phyloP scores from a whole-genome alignment of 2,329 filamentous ascomycete species.

The Paraphaeosphaeria minitans region DNA sequence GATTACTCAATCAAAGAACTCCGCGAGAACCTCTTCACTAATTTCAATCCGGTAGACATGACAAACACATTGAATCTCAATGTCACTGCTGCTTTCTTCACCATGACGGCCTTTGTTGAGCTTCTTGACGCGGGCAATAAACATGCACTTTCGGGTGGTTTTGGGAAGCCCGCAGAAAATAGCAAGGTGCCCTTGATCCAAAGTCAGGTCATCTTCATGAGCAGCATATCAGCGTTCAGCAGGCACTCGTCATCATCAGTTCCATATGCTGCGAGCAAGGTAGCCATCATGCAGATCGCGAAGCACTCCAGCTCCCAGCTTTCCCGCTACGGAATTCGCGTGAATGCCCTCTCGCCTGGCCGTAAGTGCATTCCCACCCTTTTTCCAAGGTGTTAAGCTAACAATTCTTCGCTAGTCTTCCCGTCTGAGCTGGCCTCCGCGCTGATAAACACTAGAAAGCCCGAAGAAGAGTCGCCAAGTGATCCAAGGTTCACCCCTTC shows the following conservation, averaged over 20 bases:
- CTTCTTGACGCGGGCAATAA: slow-evolving; percentile 49
- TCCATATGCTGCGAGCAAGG: slow-evolving; percentile 45
- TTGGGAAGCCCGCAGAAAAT: slow-evolving; percentile 6
- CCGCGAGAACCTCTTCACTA: slow-evolving; percentile 6
- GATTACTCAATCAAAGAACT: slow-evolving; percentile 1
- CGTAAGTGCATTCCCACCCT: slow-evolving; percentile 9
- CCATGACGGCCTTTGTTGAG: slow-evolving; percentile 47
- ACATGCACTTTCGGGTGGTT: slow-evolving; percentile 7
- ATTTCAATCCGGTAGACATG: slow-evolving; percentile 15
- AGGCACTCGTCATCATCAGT: slow-evolving; percentile 6
- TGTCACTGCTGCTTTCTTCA: slow-evolving; percentile 48
- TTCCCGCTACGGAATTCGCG: slow-evolving; percentile 50
- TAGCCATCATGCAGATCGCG: slow-evolving; percentile 52
- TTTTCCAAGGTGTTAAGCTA: not conserved
- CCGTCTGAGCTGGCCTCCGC: slow-evolving; percentile 22
- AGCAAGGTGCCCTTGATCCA: slow-evolving; percentile 4
- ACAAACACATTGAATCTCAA: slow-evolving; percentile 41
- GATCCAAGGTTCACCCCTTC: slow-evolving; percentile 13
- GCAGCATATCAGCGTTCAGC: slow-evolving; percentile 15
- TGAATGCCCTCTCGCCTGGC: slow-evolving; percentile 57
- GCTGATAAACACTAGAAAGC: slow-evolving; percentile 2
- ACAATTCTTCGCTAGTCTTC: slow-evolving; percentile 14
- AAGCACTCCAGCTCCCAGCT: slow-evolving; percentile 53
- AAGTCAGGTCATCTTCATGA: slow-evolving; percentile 24
- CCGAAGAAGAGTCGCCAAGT: not conserved